These are phyloP conservation scores for Lichtheimia ramosa DNA, from an alignment of 371 early-diverging fungal genomes.

Conservation along the genomic window DNA sequence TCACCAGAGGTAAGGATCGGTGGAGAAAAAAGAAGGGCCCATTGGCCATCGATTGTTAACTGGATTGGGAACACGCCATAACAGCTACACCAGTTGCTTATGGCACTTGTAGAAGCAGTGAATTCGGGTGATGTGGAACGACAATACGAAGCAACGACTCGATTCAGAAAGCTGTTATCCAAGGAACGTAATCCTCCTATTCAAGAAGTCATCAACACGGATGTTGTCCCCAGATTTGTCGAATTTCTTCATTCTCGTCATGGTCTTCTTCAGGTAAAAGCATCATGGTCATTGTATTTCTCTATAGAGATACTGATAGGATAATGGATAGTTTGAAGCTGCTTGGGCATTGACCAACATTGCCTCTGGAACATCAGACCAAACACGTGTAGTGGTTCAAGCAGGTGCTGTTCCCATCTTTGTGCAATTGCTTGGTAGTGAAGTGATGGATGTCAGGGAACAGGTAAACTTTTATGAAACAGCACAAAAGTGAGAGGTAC, in stretches of 20 bases:
- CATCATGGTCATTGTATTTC: conserved; percentile 3
- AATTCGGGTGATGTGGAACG: conserved; percentile 61
- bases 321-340: conserved; percentile 92
- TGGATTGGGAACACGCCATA: too few relatives aligned
- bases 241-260: conserved; percentile 85
- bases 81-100: conserved; percentile 4
- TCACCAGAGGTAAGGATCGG: conserved; percentile 9
- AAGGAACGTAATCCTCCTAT: conserved; percentile 99
- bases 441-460: conserved; percentile 92
- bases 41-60: background rate
- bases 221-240: conserved; percentile 95
- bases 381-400: conserved; percentile 94
- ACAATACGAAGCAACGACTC: conserved; percentile 85
- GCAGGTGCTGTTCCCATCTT: conserved; percentile 94
- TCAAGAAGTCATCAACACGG: conserved; percentile 91
- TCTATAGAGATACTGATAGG: background rate
- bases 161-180: conserved; percentile 95
- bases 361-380: conserved; percentile 98
- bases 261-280: conserved; percentile 84
- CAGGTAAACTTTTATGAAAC: conserved; percentile 62
- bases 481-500: background rate
- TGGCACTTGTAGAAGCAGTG: conserved; percentile 9
- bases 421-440: conserved; percentile 86
- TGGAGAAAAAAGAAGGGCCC: background rate
- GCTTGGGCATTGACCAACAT: conserved; percentile 99